These are phyloP conservation scores for Piromyces finnis DNA, from an alignment of 192 early-diverging fungal species.

Conservation along the genomic window DNA sequence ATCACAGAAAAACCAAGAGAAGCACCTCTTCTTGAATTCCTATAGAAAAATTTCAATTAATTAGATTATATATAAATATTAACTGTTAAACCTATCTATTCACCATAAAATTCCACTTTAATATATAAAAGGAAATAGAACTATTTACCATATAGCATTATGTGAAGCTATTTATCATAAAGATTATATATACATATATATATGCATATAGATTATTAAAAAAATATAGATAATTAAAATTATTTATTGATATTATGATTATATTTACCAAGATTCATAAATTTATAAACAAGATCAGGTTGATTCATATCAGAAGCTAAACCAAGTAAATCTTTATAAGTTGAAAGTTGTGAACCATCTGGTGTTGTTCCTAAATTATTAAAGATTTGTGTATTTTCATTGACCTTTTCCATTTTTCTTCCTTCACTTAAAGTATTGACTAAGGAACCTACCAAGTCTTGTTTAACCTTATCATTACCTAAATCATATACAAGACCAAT, in stretches of 20 bases:
- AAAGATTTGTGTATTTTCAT: conserved; percentile 58
- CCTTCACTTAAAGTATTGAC: conserved; percentile 65
- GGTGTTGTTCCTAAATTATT: conserved; percentile 53
- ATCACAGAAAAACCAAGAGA: conserved; percentile 72
- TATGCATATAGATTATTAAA: no score
- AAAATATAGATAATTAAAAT: neutral
- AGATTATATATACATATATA: conserved; percentile 81
- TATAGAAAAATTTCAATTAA: no score
- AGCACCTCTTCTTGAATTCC: conserved; percentile 69
- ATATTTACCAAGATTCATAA: neutral
- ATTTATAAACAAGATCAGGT: conserved; percentile 40
- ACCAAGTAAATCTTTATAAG: conserved; percentile 63
- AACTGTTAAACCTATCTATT: no score
- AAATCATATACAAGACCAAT: conserved; percentile 66
- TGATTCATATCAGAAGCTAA: conserved; percentile 88
- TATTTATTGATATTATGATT: neutral
- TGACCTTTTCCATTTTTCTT: conserved; percentile 28
- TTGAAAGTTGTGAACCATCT: conserved; percentile 45
- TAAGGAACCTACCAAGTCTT: conserved; percentile 48
- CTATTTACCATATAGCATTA: conserved; percentile 60
- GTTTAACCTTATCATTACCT: conserved; percentile 45
- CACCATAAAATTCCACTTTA: no score
- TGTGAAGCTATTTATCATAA: conserved; percentile 78
- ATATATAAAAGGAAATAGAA: no score
- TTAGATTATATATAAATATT: no score